Base-by-base conservation (phyloP, 116 monocot genomes). In the Phalaenopsis hybrid region DNA sequence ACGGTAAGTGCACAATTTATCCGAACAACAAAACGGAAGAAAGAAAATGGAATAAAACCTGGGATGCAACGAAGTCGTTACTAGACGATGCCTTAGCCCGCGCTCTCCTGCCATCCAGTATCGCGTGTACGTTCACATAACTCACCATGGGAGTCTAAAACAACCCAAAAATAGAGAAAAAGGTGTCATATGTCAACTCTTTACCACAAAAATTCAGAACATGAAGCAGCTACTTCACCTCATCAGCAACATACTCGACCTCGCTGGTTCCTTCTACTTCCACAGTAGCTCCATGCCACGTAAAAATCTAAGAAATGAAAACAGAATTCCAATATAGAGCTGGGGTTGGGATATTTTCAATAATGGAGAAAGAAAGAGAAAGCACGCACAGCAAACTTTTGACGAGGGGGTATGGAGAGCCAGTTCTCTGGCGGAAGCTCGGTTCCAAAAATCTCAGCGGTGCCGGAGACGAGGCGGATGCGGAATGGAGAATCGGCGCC, bases 81-180 rank as follows among this genome's bases (percentile, higher is more conserved):
- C 82, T 84, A 23, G 89, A 84, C 4, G 88, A 86, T 31, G 85
- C 80, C 79, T 85, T 95, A 46, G 98, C 92, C 79, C 88, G 86
- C 76, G 89, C 86, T 80, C 98, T 95, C 78, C 95, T 83, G 44
- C 86, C 90, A 79, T 95, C 92, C 16, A 98, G 85, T 80, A 98
- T 89, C 45, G 93, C 98, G 81, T 98, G 98, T 25, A 93, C 95
- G 85, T 98, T 98, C 57, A 98, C 93, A 86, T 95, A 98, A 83
- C 93, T 95, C 77, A 95, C 89, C 93, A 95, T 95, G 2, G 95
- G 98, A 17, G 98, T 98, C 98, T 98, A 86, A 57, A 85, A 75
- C n/a, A 45, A 81, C 77, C 37, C 37, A 48, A 74, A 41, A 41
- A 34, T 79, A 81, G 79, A 37, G 9, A 59, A 31, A 13, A 78